Evolutionary conservation across 179 eudicot species (phyloP).

Genomic region (Monotropa hypopitys): DNA sequence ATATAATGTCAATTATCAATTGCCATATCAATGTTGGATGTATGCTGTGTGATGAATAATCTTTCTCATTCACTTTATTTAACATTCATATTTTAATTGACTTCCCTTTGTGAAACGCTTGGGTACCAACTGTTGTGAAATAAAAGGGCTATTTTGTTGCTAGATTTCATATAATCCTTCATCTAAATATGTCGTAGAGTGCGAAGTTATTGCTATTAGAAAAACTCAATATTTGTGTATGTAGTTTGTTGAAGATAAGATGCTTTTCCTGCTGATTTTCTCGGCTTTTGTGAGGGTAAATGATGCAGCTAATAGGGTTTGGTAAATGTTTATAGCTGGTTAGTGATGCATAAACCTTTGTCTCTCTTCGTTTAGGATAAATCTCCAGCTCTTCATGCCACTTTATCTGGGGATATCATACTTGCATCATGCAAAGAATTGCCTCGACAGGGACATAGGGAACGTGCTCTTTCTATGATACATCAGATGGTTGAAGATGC

Average conservation of each 20-base stretch:
- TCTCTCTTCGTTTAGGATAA: slow-evolving; percentile 44
- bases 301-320: neutral
- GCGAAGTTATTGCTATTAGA: neutral
- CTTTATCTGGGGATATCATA: slow-evolving; percentile 58
- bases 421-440: slow-evolving; percentile 28
- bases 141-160: neutral
- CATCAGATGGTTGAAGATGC: slow-evolving; percentile 99
- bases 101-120: neutral
- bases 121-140: neutral
- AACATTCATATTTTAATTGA: neutral
- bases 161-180: neutral
- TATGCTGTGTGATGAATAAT: neutral
- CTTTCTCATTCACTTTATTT: neutral
- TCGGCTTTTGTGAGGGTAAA: neutral
- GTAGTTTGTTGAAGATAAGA: neutral
- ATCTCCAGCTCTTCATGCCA: slow-evolving; percentile 53
- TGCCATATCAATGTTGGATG: neutral
- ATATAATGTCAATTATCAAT: neutral
- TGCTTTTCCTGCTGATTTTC: neutral
- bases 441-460: slow-evolving; percentile 64
- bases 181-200: neutral
- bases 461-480: slow-evolving; percentile 84
- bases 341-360: neutral
- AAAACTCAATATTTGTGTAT: neutral
- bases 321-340: neutral